A percentile compares a stretch with the other conserved stretches of the same genome.
These are phyloP conservation scores for Acacia confusa DNA, from an alignment of 306 rosid species.

Conservation along the genomic window DNA sequence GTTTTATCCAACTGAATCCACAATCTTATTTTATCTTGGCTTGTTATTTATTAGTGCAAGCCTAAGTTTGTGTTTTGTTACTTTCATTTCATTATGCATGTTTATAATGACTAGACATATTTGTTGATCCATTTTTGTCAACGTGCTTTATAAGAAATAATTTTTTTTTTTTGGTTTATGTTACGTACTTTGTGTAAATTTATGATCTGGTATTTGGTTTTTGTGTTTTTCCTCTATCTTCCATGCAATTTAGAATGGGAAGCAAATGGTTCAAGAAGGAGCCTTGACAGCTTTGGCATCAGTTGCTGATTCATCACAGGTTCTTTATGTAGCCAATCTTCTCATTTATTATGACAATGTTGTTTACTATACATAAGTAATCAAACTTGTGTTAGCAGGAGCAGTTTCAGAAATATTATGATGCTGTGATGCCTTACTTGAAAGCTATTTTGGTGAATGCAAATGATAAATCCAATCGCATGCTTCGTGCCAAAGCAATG, in stretches of 20 bases:
- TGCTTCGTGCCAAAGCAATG: constrained; percentile 99
- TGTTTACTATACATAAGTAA: constrained; percentile 9
- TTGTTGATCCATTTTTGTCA: constrained; percentile 16
- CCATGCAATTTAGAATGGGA: constrained; percentile 50
- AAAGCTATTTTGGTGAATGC: constrained; percentile 92
- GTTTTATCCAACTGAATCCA: not conserved
- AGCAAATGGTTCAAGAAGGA: constrained; percentile 80
- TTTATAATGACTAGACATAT: not conserved
- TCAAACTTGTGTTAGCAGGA: constrained; percentile 45
- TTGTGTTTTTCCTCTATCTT: not conserved
- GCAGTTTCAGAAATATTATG: constrained; percentile 78
- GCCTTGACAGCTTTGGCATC: constrained; percentile 79
- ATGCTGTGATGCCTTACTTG: constrained; percentile 91
- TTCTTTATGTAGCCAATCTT: constrained; percentile 27
- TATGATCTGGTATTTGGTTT: constrained; percentile 13
- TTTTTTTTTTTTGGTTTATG: not conserved
- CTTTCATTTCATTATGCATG: not conserved
- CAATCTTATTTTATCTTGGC: not conserved
- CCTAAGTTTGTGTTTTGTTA: not conserved
- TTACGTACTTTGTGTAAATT: constrained; percentile 10
- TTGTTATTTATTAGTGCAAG: constrained; percentile 15
- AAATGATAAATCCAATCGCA: constrained; percentile 86
- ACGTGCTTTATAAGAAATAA: constrained; percentile 2
- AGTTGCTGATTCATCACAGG: constrained; percentile 86
- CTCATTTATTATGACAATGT: not conserved